phyloP scores from a whole-genome alignment of 495 filamentous ascomycete genomes.

The Lophiostoma macrostomum region DNA sequence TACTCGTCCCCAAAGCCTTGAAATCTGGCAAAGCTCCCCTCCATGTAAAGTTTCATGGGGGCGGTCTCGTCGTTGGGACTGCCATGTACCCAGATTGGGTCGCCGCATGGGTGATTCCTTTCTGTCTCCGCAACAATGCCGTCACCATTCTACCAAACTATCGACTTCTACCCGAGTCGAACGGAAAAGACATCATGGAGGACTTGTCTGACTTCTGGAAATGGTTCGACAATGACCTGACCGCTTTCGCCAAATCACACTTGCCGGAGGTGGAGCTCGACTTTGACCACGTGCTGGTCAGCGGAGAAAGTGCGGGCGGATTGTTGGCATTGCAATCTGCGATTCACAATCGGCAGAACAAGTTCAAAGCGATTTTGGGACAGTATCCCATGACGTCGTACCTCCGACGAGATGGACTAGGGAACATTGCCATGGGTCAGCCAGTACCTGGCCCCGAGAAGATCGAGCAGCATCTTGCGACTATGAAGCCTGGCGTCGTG shows the following conservation, averaged over 20 bases:
- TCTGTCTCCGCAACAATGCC: constrained; percentile 32
- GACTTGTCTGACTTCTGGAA: constrained; percentile 53
- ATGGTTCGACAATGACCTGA: constrained; percentile 41
- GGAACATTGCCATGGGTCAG: not conserved
- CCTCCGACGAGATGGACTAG: not conserved
- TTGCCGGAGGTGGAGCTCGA: constrained; percentile 8
- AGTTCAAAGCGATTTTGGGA: constrained; percentile 33
- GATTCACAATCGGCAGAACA: constrained; percentile 33
- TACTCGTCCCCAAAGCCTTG: constrained; percentile 30
- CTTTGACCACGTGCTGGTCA: constrained; percentile 20
- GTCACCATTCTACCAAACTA: constrained; percentile 50
- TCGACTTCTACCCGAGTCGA: constrained; percentile 52
- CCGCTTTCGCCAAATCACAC: constrained; percentile 5
- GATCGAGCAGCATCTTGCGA: constrained; percentile 14
- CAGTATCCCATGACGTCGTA: constrained; percentile 28
- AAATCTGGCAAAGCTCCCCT: constrained; percentile 22
- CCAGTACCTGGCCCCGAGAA: not conserved
- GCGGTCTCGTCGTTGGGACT: constrained; percentile 9
- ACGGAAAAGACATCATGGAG: constrained; percentile 46
- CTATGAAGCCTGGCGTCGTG: constrained; percentile 6
- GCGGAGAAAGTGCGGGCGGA: constrained; percentile 43
- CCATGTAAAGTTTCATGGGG: constrained; percentile 28
- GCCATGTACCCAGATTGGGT: constrained; percentile 24
- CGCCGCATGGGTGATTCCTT: constrained; percentile 15
- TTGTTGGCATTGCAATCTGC: constrained; percentile 42